Conservation (phyloP, 208 protist species). For the Trypanosoma rangeli region DNA sequence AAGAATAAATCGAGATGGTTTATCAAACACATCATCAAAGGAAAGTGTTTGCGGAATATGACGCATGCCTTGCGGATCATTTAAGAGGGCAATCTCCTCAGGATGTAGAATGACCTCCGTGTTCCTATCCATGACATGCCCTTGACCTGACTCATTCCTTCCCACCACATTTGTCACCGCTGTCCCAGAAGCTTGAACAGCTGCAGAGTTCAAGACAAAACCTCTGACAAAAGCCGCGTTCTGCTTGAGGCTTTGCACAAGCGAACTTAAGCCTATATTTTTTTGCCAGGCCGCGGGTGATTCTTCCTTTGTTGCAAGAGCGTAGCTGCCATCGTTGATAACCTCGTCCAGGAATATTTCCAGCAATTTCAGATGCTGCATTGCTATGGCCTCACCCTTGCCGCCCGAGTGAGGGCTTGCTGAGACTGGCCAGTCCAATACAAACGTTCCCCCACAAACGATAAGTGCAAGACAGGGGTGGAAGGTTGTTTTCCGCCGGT, state of each 20-base stretch:
- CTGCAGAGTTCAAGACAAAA: constrained; percentile 19
- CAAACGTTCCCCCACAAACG: constrained; percentile 35
- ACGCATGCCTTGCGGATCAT: constrained; percentile 4
- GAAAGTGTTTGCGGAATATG: constrained; percentile 24
- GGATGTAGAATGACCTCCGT: constrained; percentile 5
- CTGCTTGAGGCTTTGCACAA: constrained; percentile 18
- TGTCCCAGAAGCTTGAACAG: not conserved
- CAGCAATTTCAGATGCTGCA: not conserved
- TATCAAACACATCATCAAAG: constrained; percentile 31
- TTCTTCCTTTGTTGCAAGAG: not conserved
- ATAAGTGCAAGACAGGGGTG: constrained; percentile 50
- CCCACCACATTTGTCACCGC: not conserved
- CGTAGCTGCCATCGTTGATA: constrained; percentile 2
- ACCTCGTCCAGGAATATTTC: constrained; percentile 23
- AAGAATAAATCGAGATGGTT: constrained; percentile 47
- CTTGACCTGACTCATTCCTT: not conserved
- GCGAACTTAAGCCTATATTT: not conserved
- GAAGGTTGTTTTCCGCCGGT: not conserved
- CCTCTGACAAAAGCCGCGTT: constrained; percentile 23
- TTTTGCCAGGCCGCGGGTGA: no score
- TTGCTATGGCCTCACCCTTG: not conserved
- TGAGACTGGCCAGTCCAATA: constrained; percentile 20
- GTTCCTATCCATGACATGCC: not conserved
- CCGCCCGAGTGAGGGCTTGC: not conserved
- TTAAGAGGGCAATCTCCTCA: constrained; percentile 22